Conservation (phyloP, 225 moss, liverwort and hornwort species). For the Physcomitrellopsis africana region DNA sequence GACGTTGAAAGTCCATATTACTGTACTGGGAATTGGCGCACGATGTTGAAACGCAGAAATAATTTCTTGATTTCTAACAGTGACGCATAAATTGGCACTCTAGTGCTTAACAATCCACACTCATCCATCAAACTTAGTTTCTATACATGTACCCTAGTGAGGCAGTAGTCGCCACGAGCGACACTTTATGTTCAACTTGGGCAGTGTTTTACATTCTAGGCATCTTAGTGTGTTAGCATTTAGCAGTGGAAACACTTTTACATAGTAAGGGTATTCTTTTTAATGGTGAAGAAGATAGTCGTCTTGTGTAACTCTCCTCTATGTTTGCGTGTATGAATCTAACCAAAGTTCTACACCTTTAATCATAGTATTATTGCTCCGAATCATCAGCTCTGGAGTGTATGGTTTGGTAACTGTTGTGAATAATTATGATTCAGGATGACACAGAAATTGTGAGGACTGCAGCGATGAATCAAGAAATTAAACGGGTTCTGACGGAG, state of each 20-base stretch:
- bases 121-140: too few relatives aligned
- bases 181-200: too few relatives aligned
- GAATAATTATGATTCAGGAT: constrained; percentile 59
- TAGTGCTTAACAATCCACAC: too few relatives aligned
- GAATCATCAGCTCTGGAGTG: constrained; percentile 15
- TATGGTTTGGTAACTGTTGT: constrained; percentile 24
- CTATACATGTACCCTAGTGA: too few relatives aligned
- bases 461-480: constrained; percentile 96
- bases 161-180: too few relatives aligned
- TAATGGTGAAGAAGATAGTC: background rate
- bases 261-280: background rate
- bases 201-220: background rate
- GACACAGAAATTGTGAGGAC: constrained; percentile 79
- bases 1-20: too few relatives aligned
- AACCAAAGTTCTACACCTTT: constrained; percentile 8
- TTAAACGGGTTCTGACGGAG: constrained; percentile 96
- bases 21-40: too few relatives aligned
- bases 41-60: too few relatives aligned
- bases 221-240: background rate
- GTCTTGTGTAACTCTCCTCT: constrained; percentile 5
- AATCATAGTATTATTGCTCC: constrained; percentile 3
- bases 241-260: background rate
- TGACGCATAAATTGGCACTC: too few relatives aligned
- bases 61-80: too few relatives aligned
- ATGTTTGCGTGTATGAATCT: constrained; percentile 2